Evolutionary conservation across 2,329 filamentous ascomycete genomes (phyloP).

Genomic region (Fusarium sororula): DNA sequence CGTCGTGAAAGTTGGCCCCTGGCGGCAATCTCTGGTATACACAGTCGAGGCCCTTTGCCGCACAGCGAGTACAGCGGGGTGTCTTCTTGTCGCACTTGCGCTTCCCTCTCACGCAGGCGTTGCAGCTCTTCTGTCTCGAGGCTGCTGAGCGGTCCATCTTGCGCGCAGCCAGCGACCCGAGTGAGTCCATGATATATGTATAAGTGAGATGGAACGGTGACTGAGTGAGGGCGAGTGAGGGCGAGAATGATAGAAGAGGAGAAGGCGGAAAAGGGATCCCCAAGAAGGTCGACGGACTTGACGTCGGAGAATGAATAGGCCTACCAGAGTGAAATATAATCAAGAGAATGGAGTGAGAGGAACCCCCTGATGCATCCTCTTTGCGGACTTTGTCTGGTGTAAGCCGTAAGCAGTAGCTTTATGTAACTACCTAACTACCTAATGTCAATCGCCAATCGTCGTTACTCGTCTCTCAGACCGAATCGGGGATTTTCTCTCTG

Average conservation of each 20-base stretch:
- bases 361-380: neutral
- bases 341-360: neutral
- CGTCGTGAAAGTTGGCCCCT: conserved; percentile 34
- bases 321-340: neutral
- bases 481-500: conserved; percentile 14
- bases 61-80: conserved; percentile 55
- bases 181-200: conserved; percentile 38
- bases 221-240: neutral
- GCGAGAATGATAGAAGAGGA: neutral
- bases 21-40: conserved; percentile 52
- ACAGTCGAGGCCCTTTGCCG: conserved; percentile 53
- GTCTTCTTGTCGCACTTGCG: conserved; percentile 57
- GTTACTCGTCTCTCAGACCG: conserved; percentile 28
- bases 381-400: conserved; percentile 18
- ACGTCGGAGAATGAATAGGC: conserved; percentile 19
- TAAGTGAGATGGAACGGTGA: neutral
- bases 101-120: conserved; percentile 58
- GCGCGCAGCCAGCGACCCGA: conserved; percentile 39
- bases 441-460: neutral
- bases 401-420: conserved; percentile 9
- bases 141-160: conserved; percentile 47
- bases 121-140: conserved; percentile 62
- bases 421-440: neutral
- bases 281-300: conserved; percentile 17
- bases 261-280: conserved; percentile 6